phyloP scores from a whole-genome alignment of 805 yeast genomes.

The Myxozyma kluyveri region DNA sequence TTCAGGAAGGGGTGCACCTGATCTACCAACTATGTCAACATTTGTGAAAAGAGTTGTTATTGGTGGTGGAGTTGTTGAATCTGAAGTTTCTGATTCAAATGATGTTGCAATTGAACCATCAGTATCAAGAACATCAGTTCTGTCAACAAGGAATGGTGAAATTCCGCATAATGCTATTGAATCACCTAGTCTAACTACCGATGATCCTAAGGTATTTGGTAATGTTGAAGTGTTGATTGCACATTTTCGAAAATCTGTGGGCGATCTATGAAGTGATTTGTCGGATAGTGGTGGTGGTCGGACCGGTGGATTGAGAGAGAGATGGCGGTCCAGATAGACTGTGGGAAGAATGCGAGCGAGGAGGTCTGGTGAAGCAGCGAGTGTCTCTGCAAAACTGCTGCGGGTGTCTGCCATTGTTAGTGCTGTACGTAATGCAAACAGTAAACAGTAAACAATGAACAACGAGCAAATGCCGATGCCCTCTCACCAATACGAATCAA shows the following conservation, averaged over 20 bases:
- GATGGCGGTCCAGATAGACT: constrained; percentile 20
- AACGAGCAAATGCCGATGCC: no score
- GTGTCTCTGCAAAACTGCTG: constrained; percentile 21
- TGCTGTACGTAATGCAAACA: neutral
- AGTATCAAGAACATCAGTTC: neutral
- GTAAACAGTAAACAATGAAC: no score
- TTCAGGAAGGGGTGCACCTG: constrained; percentile 49
- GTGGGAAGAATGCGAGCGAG: constrained; percentile 21
- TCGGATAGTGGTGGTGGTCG: constrained; percentile 20
- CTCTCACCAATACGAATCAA: no score
- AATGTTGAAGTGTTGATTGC: constrained; percentile 19
- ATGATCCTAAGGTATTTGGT: constrained; percentile 24
- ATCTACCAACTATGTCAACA: constrained; percentile 67
- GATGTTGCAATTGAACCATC: constrained; percentile 4
- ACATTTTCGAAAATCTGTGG: constrained; percentile 13
- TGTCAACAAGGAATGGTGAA: constrained; percentile 10
- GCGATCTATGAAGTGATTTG: constrained; percentile 8
- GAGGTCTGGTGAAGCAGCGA: constrained; percentile 22
- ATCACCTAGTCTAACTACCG: constrained; percentile 26
- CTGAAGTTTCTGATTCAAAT: constrained; percentile 22
- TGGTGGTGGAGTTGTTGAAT: no score
- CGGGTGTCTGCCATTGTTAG: neutral
- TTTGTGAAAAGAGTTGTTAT: neutral
- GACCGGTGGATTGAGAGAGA: constrained; percentile 20
- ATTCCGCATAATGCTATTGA: constrained; percentile 27